Evolutionary conservation across 768 basidiomycete species (phyloP), one percentile per base, ranked within the genome.

Genomic region (Suillus clintonianus): DNA sequence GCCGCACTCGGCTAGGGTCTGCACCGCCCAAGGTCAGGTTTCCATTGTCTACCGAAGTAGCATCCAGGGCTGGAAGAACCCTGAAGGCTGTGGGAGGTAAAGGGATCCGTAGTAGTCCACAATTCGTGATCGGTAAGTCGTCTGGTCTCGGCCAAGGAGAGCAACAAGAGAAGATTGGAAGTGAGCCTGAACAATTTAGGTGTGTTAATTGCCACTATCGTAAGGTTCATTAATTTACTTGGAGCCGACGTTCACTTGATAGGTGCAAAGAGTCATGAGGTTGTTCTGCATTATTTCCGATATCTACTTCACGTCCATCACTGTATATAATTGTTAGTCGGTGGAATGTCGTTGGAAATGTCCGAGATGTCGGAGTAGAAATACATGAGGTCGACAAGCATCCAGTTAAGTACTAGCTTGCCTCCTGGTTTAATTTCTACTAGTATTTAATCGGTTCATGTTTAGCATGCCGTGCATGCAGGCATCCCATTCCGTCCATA

Each of bases 11-110:
- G 45, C 69, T 69, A 32, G 69, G 69, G 65, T 71, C 69, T 62
- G 70, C 71, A 62, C 74, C 66, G 65, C 69, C 67, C 14, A 71
- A 67, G 48, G 62, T 63, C 62, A 69, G 61, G 67, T 51, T 64
- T 53, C 54, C 50, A 19, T 62, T 61, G 64, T 66, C 43, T 43
- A 43, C n/a, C 41, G 42, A 68, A 53, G 62, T 65, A 59, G 65
- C 32, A 53, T 60, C 66, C 47, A 67, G 68, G 54, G 34, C 71
- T 32, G 67, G 69, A 63, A 72, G 69, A 61, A 67, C 51, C 42
- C 58, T 65, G 37, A 51, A 61, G 42, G 39, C 68, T 60, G 55
- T 66, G 39, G 62, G 47, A 63, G 22, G 24, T n/a, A 22, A 32
- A 13, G 43, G n/a, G 24, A 41, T n/a, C n/a, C 39, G 30, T 2